A percentile compares a stretch with the other conserved stretches of the same genome.
Evolutionary conservation across 495 filamentous ascomycete genomes (phyloP).

Genomic region (Penicillium argentinense): DNA sequence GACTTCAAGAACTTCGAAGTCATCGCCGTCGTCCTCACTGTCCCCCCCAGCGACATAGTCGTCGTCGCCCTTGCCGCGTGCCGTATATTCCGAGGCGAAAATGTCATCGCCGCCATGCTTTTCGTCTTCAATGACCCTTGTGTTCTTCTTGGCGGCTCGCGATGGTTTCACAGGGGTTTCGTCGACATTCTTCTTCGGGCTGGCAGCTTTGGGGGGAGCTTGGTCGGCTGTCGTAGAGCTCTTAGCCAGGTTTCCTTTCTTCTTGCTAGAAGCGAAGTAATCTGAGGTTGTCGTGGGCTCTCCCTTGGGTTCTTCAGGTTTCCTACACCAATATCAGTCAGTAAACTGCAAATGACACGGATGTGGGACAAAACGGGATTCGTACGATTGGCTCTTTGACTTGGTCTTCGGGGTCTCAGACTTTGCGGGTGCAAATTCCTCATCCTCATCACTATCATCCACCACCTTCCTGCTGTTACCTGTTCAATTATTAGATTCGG

Average conservation of each 20-base stretch:
- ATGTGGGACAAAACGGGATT: background rate
- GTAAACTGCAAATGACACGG: background rate
- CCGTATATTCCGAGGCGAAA: conserved; percentile 63
- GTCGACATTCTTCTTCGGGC: conserved; percentile 28
- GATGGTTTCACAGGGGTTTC: conserved; percentile 29
- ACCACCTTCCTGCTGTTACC: conserved; percentile 70
- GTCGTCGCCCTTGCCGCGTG: conserved; percentile 62
- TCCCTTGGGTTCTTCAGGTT: conserved; percentile 45
- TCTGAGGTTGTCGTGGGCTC: conserved; percentile 58
- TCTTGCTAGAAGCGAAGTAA: conserved; percentile 62
- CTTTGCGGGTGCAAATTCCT: conserved; percentile 37
- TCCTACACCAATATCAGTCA: conserved; percentile 26
- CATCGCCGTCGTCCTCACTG: conserved; percentile 52
- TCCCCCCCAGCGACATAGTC: conserved; percentile 67
- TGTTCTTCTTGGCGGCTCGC: conserved; percentile 30
- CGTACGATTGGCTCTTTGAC: conserved; percentile 42
- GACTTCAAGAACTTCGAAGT: conserved; percentile 38
- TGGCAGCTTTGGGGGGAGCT: conserved; percentile 16
- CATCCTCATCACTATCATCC: conserved; percentile 76
- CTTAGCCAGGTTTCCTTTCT: conserved; percentile 41
- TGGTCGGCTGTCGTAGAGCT: conserved; percentile 9
- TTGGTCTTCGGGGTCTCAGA: conserved; percentile 46
- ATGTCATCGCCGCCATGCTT: conserved; percentile 74
- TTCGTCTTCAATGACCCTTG: conserved; percentile 51
- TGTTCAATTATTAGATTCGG: conserved; percentile 27